Evolutionary conservation across 139 green algal species (phyloP), one percentile per base, ranked within the genome.

Genomic region (Marvania coccoides): DNA sequence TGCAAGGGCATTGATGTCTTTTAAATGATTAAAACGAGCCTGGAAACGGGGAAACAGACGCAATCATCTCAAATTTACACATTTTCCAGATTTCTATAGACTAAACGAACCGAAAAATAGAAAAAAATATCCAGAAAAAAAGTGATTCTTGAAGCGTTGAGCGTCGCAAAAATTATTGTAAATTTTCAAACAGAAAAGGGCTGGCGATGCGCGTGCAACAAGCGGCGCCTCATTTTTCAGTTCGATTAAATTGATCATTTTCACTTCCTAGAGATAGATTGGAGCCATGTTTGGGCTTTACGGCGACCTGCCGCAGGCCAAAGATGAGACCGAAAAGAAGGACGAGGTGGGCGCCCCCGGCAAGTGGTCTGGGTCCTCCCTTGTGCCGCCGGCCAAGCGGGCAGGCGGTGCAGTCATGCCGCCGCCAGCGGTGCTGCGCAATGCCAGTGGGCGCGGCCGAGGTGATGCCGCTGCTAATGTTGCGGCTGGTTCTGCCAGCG

Each of bases 241-340:
- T n/a, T n/a, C n/a, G n/a, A n/a, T n/a, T n/a, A n/a, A n/a, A n/a
- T n/a, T n/a, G n/a, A n/a, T n/a, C n/a, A n/a, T n/a, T n/a, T n/a
- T n/a, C n/a, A n/a, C n/a, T n/a, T n/a, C n/a, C n/a, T n/a, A n/a
- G n/a, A n/a, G n/a, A n/a, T n/a, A n/a, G n/a, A n/a, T n/a, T n/a
- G n/a, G n/a, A n/a, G n/a, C n/a, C n/a, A n/a, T n/a, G n/a, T 59
- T 28, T 35, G 65, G 65, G 7, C 63, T 87, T 0, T 87, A 87
- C 28, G 81, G 73, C 4, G 76, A 83, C 65, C 58, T 87, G 10
- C 81, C 81, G 1, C 45, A 72, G 6, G 78, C 78, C 2, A 83
- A 84, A 40, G 61, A 73, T 35, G 69, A 59, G 10, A 55, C 56
- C 19, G 38, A 19, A 8, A 71, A 66, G 45, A 65, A 65, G 42